These are phyloP conservation scores for Solanum aculeatissimum DNA, from an alignment of 305 asterid species.

Conservation along the genomic window DNA sequence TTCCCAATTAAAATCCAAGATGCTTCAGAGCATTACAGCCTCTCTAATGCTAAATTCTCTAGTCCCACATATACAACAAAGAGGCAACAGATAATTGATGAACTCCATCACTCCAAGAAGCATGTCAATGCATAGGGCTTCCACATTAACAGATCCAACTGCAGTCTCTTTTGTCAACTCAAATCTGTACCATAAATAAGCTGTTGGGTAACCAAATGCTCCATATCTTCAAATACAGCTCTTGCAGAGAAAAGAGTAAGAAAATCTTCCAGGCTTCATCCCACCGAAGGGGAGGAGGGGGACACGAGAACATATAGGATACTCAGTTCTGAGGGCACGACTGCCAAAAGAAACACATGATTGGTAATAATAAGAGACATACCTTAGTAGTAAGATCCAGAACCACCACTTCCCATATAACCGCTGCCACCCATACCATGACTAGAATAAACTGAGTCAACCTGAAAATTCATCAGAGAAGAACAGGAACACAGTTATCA, in stretches of 20 bases:
- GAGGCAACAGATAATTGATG: constrained; percentile 3
- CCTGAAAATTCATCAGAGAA: constrained; percentile 25
- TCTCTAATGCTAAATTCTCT: not conserved
- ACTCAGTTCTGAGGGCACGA: not conserved
- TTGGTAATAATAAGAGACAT: not conserved
- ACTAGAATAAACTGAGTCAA: constrained; percentile 57
- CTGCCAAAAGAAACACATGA: not conserved
- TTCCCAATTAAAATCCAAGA: not conserved
- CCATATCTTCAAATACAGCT: constrained; percentile 1
- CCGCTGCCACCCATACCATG: constrained; percentile 68
- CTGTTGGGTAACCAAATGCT: constrained; percentile 16
- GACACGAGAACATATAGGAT: not conserved
- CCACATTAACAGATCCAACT: constrained; percentile 5
- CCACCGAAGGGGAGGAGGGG: not conserved
- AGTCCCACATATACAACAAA: constrained; percentile 1
- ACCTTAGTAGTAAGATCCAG: constrained; percentile 90
- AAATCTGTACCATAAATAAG: constrained; percentile 23
- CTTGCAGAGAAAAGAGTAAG: constrained; percentile 6
- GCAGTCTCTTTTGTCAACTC: constrained; percentile 22
- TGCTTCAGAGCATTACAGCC: not conserved
- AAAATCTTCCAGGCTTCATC: not conserved
- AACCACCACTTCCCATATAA: constrained; percentile 81
- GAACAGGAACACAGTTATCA: not conserved
- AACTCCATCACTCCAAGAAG: constrained; percentile 4
- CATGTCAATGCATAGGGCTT: constrained; percentile 6